Percentiles rank a stretch among this genome's conserved stretches.
These are phyloP conservation scores for Begonia loranthoides DNA, from an alignment of 306 rosid species.

Conservation along the genomic window DNA sequence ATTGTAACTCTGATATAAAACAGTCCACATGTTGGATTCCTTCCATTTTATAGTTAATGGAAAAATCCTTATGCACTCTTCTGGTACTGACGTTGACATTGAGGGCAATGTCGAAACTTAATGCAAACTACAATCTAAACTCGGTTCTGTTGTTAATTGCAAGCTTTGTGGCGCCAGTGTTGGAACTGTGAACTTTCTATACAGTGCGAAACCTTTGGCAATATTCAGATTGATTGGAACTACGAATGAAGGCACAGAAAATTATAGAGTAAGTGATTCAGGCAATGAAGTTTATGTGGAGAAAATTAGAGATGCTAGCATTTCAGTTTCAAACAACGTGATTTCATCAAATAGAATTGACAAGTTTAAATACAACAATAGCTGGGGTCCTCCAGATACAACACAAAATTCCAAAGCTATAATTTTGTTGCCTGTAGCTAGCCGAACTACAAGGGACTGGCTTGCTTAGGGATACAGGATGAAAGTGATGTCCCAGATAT, in stretches of 20 bases:
- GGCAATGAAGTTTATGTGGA: slow-evolving; percentile 18
- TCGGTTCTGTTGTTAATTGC: too few relatives aligned
- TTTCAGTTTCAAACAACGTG: slow-evolving; percentile 18
- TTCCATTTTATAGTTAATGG: too few relatives aligned
- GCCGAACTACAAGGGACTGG: slow-evolving; percentile 68
- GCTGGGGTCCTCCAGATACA: slow-evolving; percentile 98
- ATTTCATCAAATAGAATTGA: slow-evolving; percentile 26
- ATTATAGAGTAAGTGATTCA: slow-evolving; percentile 16
- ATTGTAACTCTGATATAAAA: too few relatives aligned
- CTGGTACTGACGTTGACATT: too few relatives aligned
- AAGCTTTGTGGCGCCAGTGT: slow-evolving; percentile 71
- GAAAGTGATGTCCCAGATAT: too few relatives aligned
- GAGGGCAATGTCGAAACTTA: too few relatives aligned
- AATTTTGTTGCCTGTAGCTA: slow-evolving; percentile 70
- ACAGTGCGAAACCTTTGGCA: slow-evolving; percentile 49
- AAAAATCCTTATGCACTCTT: too few relatives aligned
- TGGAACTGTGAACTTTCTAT: slow-evolving; percentile 82
- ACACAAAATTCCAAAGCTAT: slow-evolving; percentile 74
- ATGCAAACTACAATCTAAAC: too few relatives aligned
- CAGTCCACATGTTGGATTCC: too few relatives aligned
- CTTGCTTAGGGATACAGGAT: slow-evolving; percentile 37
- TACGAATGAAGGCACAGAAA: slow-evolving; percentile 33
- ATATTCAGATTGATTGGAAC: slow-evolving; percentile 57
- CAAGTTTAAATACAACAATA: slow-evolving; percentile 59
- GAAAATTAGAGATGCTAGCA: slow-evolving; percentile 19